Evolutionary conservation across 352 stramenopile genomes (phyloP).

Genomic region (Phytopythium litorale): DNA sequence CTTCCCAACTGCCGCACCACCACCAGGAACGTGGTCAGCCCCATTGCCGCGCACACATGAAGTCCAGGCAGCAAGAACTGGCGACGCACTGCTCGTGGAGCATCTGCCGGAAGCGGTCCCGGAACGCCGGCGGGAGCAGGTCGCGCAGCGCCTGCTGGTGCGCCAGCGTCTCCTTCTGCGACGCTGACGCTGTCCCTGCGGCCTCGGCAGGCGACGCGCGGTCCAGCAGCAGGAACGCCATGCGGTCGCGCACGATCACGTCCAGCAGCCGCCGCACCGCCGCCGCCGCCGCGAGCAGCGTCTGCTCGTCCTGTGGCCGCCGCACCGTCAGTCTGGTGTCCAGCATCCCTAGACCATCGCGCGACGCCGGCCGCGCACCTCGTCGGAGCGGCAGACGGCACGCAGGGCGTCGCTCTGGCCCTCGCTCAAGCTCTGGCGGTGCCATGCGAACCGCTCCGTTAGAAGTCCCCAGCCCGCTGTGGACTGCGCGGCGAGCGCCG

Average conservation of each 20-base stretch:
- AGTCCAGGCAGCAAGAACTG: neutral
- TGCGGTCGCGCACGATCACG: constrained; percentile 36
- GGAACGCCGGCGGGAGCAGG: constrained; percentile 42
- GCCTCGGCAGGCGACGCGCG: neutral
- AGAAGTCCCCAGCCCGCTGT: too few species aligned
- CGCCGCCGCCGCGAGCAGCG: constrained; percentile 28
- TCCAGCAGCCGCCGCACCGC: constrained; percentile 45
- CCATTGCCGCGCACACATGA: neutral
- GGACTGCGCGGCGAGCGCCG: neutral
- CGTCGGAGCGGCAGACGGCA: constrained; percentile 8
- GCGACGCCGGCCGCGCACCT: constrained; percentile 4
- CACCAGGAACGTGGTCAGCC: neutral
- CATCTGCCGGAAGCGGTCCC: constrained; percentile 32
- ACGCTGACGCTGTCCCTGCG: constrained; percentile 2
- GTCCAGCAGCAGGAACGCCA: constrained; percentile 48
- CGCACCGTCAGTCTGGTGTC: neutral
- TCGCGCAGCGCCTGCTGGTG: constrained; percentile 29
- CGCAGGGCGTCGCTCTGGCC: constrained; percentile 2
- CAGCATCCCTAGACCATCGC: neutral
- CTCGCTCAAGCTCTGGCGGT: constrained; percentile 6
- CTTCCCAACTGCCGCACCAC: constrained; percentile 17
- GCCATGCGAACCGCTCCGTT: too few species aligned
- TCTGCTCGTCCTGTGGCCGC: constrained; percentile 29
- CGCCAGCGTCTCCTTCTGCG: constrained; percentile 24
- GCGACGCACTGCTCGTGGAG: constrained; percentile 24